These are phyloP conservation scores for Diospyros kaki DNA, from an alignment of 148 eudicot genomes.

Conservation along the genomic window DNA sequence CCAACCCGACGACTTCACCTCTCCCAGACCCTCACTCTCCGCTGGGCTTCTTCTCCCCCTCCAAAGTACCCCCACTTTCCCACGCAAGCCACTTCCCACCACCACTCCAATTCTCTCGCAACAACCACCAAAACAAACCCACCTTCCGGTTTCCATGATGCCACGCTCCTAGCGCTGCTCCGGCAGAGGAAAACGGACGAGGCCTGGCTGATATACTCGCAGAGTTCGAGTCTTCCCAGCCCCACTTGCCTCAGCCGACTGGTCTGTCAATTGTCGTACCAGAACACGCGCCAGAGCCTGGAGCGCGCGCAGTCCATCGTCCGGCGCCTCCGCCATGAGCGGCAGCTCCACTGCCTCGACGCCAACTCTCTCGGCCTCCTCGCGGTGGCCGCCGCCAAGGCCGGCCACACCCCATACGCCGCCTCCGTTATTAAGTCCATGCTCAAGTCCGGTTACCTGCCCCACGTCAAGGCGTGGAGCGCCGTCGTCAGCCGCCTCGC, in stretches of 20 bases:
- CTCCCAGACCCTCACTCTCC: no score
- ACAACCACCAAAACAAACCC: conserved; percentile 17
- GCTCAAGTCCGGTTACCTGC: conserved; percentile 76
- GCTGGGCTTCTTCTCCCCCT: no score
- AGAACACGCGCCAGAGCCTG: conserved; percentile 46
- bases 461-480: conserved; percentile 97
- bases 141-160: conserved; percentile 23
- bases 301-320: conserved; percentile 78
- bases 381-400: conserved; percentile 68
- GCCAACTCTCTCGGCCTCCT: conserved; percentile 85
- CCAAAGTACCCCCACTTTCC: no score
- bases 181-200: conserved; percentile 75
- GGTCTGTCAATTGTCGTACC: conserved; percentile 72
- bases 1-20: no score
- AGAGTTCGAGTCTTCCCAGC: conserved; percentile 48
- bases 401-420: conserved; percentile 72
- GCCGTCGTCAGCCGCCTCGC: conserved; percentile 78
- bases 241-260: conserved; percentile 87
- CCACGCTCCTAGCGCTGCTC: conserved; percentile 64
- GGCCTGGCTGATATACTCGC: conserved; percentile 63
- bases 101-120: background rate
- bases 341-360: conserved; percentile 89
- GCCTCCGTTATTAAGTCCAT: conserved; percentile 71
- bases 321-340: conserved; percentile 71
- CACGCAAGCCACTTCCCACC: no score